Evolutionary conservation across 495 filamentous ascomycete genomes (phyloP).

Genomic region (Schizothecium vesticola): DNA sequence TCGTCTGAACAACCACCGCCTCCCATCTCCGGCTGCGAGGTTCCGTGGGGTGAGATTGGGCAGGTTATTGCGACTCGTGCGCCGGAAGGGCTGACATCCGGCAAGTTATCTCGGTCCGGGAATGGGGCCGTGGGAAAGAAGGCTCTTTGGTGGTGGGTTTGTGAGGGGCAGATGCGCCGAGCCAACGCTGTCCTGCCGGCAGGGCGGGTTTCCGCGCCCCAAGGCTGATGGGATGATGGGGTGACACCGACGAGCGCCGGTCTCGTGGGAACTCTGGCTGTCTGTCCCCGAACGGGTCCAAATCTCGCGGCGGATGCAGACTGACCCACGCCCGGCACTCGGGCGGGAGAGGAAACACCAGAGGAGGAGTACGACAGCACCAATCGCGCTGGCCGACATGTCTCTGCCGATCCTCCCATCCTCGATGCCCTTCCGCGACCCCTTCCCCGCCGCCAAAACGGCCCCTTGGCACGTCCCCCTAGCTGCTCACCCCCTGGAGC

Average conservation of each 20-base stretch:
- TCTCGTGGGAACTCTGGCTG: not conserved
- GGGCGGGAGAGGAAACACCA: not conserved
- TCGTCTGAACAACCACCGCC: not conserved
- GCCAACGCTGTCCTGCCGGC: conserved; percentile 6
- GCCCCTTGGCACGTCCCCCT: not conserved
- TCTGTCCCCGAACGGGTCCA: not conserved
- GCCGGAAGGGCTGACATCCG: conserved; percentile 3
- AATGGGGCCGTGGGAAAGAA: not conserved
- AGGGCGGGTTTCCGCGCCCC: conserved; percentile 14
- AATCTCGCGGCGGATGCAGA: not conserved
- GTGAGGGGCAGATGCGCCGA: not conserved
- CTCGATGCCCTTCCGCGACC: not conserved
- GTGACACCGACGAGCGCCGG: conserved; percentile 2
- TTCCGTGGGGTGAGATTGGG: not conserved
- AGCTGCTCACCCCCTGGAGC: conserved; percentile 3
- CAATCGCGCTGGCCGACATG: not conserved
- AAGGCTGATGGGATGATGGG: not conserved
- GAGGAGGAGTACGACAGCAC: not conserved
- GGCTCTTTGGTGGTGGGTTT: not conserved
- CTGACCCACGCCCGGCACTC: not conserved
- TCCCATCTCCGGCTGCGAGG: not conserved
- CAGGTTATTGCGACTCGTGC: conserved; percentile 4
- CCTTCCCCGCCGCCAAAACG: not conserved
- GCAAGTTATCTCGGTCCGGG: not conserved
- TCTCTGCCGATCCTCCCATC: not conserved